Evolutionary conservation across 495 filamentous ascomycete genomes (phyloP), one percentile per base, ranked within the genome.

Genomic region (Penicillium antarcticum): DNA sequence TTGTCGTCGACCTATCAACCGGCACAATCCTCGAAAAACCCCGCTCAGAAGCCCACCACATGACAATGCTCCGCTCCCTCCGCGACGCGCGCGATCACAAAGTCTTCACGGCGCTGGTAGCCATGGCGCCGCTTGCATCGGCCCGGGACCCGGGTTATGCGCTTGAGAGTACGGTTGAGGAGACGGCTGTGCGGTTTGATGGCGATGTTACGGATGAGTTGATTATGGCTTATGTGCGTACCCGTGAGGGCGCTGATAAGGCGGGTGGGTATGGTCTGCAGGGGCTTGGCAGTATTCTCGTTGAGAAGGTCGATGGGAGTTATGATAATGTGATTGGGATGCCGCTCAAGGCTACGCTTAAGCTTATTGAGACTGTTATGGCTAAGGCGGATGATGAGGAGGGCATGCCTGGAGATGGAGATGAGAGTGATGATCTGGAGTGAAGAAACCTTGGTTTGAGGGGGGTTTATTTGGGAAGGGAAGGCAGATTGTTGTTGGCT

Each of bases 301-400:
- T 98, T 14, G 91, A 96, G 69, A 85, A 77, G 69, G 87, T 98
- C 48, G 86, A 96, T 56, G 95, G 94, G 6, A 83, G 82, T 39
- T 91, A 84, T 61, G 92, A 98, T 79, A 97, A 97, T 74, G 94
- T 97, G 6, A 83, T 98, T 44, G 94, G 95, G n/a, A 67, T 98
- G 74, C 94, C 94, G 26, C 71, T 98, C 47, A 81, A 89, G 63
- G 79, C 83, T 59, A 89, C 85, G 19, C 64, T 97, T 69, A 83
- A 83, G 70, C 61, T 96, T 50, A 92, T 95, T 57, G 90, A 98
- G 76, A 89, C 83, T 77, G 86, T 89, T 19, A 66, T 95, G 52
- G 61, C 67, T 37, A 71, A 71, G 61, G 75, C 78, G 17, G 74
- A 78, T 65, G 80, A 82, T 61, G 80, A 81, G 42, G 78, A 80